Evolutionary conservation across 1,284 basidiomycete species (phyloP), one percentile per base, ranked within the genome.

Genomic region (Butyriboletus appendiculatus): DNA sequence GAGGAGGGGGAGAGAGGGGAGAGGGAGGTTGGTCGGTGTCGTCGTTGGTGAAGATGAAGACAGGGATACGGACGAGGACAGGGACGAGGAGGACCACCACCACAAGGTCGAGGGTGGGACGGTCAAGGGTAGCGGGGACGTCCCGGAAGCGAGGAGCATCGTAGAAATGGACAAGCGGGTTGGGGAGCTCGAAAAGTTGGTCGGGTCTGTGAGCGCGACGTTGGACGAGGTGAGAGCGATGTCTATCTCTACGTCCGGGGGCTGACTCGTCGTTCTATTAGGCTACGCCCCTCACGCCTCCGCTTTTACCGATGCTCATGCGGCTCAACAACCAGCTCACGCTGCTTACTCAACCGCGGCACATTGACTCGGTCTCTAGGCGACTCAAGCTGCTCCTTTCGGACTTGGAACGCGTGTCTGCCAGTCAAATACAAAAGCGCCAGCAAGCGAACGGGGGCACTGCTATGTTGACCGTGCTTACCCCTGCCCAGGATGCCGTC

Each of bases 281-380:
- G 67, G 63, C 69, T 0, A 56, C 86, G 1, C 85, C 85, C 5
- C 76, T 94, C 12, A 87, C 92, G 0, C 79, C 88, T 2, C 94
- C 96, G 0, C 77, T 98, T 15, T 75, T 97, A 1, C 86, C 91
- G 0, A 84, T 94, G 41, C 78, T 98, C 40, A 82, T 82, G 16
- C 86, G 92, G 30, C 82, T 98, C 37, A 94, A 93, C 66, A 85
- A 87, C 28, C 92, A 95, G 71, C 77, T 98, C 30, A 85, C 87
- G 2, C 79, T 98, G 15, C 84, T 99, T 48, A 93, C 95, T 0
- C 95, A 98, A 75, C 96, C 97, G 0, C 86, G 95, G 7, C 96
- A 99, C 69, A 88, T 99, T 37, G 96, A 99, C 71, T 90, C 94
- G n/a, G 92, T 98, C 59, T 94, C 94, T 1, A 85, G 96, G 16